A percentile compares a stretch with the other conserved stretches of the same genome.
phyloP scores from a whole-genome alignment of 2,329 filamentous ascomycete genomes.

The Calonectria hongkongensis region DNA sequence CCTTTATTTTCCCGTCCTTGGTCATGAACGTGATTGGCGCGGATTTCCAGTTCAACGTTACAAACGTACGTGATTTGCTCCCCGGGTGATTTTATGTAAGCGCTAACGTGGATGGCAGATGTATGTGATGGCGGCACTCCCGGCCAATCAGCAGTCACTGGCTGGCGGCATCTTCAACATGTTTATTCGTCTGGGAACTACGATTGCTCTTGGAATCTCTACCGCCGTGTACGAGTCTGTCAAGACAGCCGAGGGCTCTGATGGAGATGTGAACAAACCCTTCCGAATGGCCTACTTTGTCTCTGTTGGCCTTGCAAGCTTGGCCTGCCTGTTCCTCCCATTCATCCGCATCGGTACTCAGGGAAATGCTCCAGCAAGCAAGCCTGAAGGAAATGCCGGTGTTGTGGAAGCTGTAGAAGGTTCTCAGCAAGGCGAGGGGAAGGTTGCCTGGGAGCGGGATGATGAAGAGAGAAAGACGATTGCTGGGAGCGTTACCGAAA shows the following conservation, averaged over 20 bases:
- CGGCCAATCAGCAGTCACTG: constrained; percentile 77
- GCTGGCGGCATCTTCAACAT: constrained; percentile 82
- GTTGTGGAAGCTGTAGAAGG: constrained; percentile 41
- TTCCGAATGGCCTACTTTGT: constrained; percentile 49
- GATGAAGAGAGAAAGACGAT: constrained; percentile 32
- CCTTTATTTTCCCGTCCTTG: constrained; percentile 77
- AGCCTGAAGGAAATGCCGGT: constrained; percentile 31
- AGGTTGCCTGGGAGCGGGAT: constrained; percentile 17
- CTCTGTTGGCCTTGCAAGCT: constrained; percentile 47
- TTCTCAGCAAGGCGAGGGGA: not conserved
- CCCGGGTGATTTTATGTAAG: not conserved
- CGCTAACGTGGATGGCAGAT: constrained; percentile 66
- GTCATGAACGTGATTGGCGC: constrained; percentile 78
- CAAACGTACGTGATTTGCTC: constrained; percentile 71
- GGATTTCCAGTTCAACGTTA: constrained; percentile 82
- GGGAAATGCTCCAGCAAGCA: constrained; percentile 44
- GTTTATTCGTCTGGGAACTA: constrained; percentile 75
- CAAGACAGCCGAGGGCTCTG: constrained; percentile 42
- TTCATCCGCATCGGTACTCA: constrained; percentile 48
- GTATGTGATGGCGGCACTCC: constrained; percentile 81
- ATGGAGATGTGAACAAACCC: constrained; percentile 38
- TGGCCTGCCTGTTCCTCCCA: constrained; percentile 43
- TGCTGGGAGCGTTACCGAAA: constrained; percentile 26
- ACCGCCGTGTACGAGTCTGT: constrained; percentile 76
- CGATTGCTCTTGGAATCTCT: constrained; percentile 76